Conservation (phyloP, 176 grass and related monocot species). For the Triticum dicoccoides region DNA sequence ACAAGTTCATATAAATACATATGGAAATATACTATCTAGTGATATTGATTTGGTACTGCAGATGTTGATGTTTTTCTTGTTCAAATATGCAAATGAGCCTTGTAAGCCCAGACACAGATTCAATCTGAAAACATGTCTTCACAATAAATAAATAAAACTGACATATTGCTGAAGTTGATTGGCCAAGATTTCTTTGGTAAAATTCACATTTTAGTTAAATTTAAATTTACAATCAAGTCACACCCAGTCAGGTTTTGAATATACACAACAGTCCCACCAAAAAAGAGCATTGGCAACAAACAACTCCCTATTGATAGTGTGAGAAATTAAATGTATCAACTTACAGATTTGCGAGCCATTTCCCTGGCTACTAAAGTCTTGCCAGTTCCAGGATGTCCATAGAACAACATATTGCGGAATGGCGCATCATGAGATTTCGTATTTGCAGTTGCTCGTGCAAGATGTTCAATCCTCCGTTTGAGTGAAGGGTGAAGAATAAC, state of each 20-base stretch:
- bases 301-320: background rate
- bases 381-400: constrained; percentile 95
- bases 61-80: background rate
- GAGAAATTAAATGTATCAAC: constrained; percentile 8
- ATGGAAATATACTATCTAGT: background rate
- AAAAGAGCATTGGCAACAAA: background rate
- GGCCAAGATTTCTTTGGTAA: background rate
- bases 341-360: constrained; percentile 97
- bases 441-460: constrained; percentile 90
- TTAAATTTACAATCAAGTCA: background rate
- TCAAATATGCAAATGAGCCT: background rate
- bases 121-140: background rate
- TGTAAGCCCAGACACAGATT: background rate
- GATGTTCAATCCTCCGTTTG: constrained; percentile 79
- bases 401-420: constrained; percentile 98
- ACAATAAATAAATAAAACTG: background rate
- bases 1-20: background rate
- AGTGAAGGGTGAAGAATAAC: constrained; percentile 87
- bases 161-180: background rate
- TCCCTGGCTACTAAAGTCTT: constrained; percentile 94
- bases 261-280: background rate
- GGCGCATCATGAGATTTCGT: constrained; percentile 93
- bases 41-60: background rate
- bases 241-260: background rate
- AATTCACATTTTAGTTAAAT: background rate